Percentiles rank a stretch among this genome's conserved stretches.
phyloP scores from a whole-genome alignment of 2,329 filamentous ascomycete genomes.

The Aspergillus novoparasiticus region DNA sequence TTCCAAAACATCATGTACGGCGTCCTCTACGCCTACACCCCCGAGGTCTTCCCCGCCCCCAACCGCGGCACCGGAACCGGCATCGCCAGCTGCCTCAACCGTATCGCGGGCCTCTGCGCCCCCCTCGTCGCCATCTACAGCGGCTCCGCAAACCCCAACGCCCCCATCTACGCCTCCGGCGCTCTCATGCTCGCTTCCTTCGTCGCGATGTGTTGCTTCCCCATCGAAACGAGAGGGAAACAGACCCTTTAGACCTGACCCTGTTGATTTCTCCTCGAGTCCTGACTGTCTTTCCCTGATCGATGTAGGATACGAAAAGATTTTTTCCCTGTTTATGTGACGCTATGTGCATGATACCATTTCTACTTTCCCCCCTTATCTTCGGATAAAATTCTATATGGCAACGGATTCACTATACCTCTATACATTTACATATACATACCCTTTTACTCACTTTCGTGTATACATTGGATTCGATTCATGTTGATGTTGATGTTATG shows the following conservation, averaged over 20 bases:
- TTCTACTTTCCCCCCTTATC: not conserved
- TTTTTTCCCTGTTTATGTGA: too few species aligned
- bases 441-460: not conserved
- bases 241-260: constrained; percentile 37
- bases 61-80: constrained; percentile 59
- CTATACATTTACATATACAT: too few species aligned
- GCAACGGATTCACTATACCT: too few species aligned
- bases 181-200: constrained; percentile 49
- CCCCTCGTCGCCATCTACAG: constrained; percentile 50
- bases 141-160: constrained; percentile 38
- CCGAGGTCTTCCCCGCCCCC: constrained; percentile 60
- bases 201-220: constrained; percentile 47
- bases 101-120: constrained; percentile 48
- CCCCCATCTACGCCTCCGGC: constrained; percentile 50
- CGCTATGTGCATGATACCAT: not conserved
- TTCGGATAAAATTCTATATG: too few species aligned
- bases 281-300: not conserved
- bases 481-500: not conserved
- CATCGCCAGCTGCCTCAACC: constrained; percentile 49
- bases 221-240: constrained; percentile 51
- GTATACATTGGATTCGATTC: not conserved
- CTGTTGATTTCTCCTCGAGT: not conserved
- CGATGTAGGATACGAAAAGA: too few species aligned
- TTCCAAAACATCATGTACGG: constrained; percentile 62
- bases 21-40: constrained; percentile 61